These are phyloP conservation scores for Syncephalis fuscata DNA, from an alignment of 371 early-diverging fungal genomes.

Conservation along the genomic window DNA sequence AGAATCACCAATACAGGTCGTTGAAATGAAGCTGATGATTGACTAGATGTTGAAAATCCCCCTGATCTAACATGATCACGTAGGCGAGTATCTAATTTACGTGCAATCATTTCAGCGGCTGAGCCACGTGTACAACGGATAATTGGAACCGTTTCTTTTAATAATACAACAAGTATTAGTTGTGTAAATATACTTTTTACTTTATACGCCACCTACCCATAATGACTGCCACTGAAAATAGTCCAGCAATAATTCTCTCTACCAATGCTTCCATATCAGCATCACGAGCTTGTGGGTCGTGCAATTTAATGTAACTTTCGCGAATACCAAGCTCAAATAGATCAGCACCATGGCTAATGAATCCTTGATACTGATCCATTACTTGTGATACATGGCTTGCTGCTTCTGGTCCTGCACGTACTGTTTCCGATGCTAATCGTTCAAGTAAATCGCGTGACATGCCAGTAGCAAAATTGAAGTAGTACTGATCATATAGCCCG, in stretches of 20 bases:
- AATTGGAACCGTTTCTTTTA: constrained; percentile 59
- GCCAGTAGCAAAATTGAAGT: constrained; percentile 85
- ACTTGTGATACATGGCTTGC: constrained; percentile 55
- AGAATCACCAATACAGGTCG: constrained; percentile 68
- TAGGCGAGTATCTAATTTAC: constrained; percentile 70
- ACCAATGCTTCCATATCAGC: constrained; percentile 55
- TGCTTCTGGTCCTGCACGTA: constrained; percentile 53
- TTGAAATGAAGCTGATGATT: neutral
- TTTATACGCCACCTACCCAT: too few species aligned
- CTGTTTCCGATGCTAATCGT: constrained; percentile 74
- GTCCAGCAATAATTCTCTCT: constrained; percentile 54
- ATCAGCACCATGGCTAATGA: constrained; percentile 79
- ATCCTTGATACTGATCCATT: constrained; percentile 94
- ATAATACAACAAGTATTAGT: neutral
- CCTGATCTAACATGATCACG: constrained; percentile 54
- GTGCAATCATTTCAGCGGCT: constrained; percentile 87
- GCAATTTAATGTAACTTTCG: constrained; percentile 59
- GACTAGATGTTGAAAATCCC: neutral
- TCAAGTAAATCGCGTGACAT: constrained; percentile 85
- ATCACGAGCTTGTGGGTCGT: constrained; percentile 67
- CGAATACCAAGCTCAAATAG: constrained; percentile 88
- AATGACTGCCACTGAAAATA: constrained; percentile 89
- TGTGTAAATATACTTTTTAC: neutral
- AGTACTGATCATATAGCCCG: constrained; percentile 85
- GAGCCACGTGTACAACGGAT: constrained; percentile 81